These are phyloP conservation scores for Fraxinus nigra DNA, from an alignment of 305 asterid genomes.

Conservation along the genomic window DNA sequence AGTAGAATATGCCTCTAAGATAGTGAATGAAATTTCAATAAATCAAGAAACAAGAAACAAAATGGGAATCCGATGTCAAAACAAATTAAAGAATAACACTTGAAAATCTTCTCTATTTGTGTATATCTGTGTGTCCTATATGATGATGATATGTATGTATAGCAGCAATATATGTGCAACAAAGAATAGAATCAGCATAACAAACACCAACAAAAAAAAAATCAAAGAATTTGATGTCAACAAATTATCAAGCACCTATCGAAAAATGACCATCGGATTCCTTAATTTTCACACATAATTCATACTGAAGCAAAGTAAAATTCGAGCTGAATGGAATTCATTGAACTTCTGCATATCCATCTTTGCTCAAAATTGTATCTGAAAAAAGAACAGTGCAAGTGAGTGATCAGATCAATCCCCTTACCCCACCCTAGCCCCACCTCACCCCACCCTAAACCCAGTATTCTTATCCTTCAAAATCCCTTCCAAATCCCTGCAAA, in stretches of 20 bases:
- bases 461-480: neutral
- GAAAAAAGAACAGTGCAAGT: conserved; percentile 29
- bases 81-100: conserved; percentile 29
- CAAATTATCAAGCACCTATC: conserved; percentile 40
- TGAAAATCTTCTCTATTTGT: conserved; percentile 6
- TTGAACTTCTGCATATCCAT: conserved; percentile 32
- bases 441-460: conserved; percentile 22
- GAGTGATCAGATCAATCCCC: conserved; percentile 22
- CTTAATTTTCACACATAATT: conserved; percentile 44
- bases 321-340: conserved; percentile 25
- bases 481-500: conserved; percentile 25
- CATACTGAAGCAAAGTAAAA: conserved; percentile 36
- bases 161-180: conserved; percentile 47
- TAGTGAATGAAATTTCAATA: conserved; percentile 58
- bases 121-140: conserved; percentile 54
- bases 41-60: conserved; percentile 29
- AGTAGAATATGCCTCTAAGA: conserved; percentile 4
- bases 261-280: conserved; percentile 81
- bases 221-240: conserved; percentile 56
- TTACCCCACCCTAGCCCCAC: conserved; percentile 28
- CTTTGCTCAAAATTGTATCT: conserved; percentile 36
- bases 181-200: conserved; percentile 50
- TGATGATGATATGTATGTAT: conserved; percentile 35
- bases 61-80: conserved; percentile 92
- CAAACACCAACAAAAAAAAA: conserved; percentile 40